Evolutionary conservation across 2,329 filamentous ascomycete genomes (phyloP).

Genomic region (Aspergillus cejpii): DNA sequence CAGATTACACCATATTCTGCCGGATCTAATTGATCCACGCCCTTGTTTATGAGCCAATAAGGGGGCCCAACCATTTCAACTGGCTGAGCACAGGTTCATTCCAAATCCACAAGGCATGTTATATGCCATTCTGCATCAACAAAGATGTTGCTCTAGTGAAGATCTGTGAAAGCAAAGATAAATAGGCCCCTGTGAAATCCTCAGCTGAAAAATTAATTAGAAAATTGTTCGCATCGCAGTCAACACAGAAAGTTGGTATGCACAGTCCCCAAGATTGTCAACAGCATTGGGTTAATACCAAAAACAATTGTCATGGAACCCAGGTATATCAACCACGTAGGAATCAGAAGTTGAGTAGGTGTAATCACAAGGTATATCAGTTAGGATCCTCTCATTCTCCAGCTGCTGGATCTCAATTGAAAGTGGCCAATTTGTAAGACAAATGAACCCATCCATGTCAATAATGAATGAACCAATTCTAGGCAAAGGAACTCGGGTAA

Average conservation of each 20-base stretch:
- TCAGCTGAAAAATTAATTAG: neutral
- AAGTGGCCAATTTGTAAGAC: constrained; percentile 10
- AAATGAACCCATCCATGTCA: constrained; percentile 19
- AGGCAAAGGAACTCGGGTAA: constrained; percentile 20
- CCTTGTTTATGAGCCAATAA: constrained; percentile 18
- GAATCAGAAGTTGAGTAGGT: constrained; percentile 1
- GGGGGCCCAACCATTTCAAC: constrained; percentile 20
- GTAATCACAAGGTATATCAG: neutral
- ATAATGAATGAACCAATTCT: constrained; percentile 31
- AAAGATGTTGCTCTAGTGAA: constrained; percentile 34
- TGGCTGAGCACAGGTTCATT: constrained; percentile 20
- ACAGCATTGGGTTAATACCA: constrained; percentile 20
- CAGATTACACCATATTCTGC: constrained; percentile 13
- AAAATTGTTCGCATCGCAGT: constrained; percentile 6
- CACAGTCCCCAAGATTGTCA: constrained; percentile 5
- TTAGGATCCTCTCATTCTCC: constrained; percentile 1
- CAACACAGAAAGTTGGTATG: constrained; percentile 20
- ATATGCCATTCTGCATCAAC: constrained; percentile 23
- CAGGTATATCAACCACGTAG: neutral
- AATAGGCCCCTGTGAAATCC: constrained; percentile 6
- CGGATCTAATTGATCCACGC: constrained; percentile 12
- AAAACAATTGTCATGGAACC: neutral
- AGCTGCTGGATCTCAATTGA: constrained; percentile 5
- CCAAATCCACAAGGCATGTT: constrained; percentile 18
- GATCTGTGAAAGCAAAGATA: constrained; percentile 29